A percentile compares a stretch with the other conserved stretches of the same genome.
phyloP scores from a whole-genome alignment of 371 early-diverging fungal species.

The Circinella minor region DNA sequence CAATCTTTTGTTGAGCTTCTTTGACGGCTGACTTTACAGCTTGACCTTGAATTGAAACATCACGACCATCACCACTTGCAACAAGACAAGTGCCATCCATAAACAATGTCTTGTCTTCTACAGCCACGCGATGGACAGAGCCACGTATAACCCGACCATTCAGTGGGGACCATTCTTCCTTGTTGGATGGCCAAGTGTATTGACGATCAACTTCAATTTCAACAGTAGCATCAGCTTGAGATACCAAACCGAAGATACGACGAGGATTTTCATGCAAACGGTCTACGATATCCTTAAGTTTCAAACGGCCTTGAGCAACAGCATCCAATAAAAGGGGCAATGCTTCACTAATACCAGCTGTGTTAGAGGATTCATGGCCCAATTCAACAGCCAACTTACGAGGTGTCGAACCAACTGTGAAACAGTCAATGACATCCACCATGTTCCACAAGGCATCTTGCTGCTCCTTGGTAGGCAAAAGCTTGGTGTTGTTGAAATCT shows the following conservation, averaged over 20 bases:
- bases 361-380: constrained; percentile 44
- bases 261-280: constrained; percentile 85
- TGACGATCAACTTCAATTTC: constrained; percentile 81
- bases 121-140: constrained; percentile 83
- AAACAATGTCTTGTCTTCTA: constrained; percentile 81
- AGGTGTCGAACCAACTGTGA: constrained; percentile 82
- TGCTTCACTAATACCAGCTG: constrained; percentile 73
- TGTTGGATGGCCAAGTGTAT: constrained; percentile 39
- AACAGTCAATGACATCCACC: constrained; percentile 85
- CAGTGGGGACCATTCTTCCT: constrained; percentile 47
- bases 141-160: constrained; percentile 58
- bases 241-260: constrained; percentile 85
- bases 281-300: constrained; percentile 77
- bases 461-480: constrained; percentile 58
- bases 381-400: constrained; percentile 59
- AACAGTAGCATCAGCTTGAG: constrained; percentile 87
- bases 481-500: constrained; percentile 43
- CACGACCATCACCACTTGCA: constrained; percentile 50
- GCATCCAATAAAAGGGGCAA: constrained; percentile 86
- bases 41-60: constrained; percentile 59
- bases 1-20: constrained; percentile 15
- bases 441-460: constrained; percentile 82
- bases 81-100: constrained; percentile 77
- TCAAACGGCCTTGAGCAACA: constrained; percentile 78
- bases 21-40: constrained; percentile 27